These are phyloP conservation scores for Periconia macrospinosa DNA, from an alignment of 2,329 filamentous ascomycete species.

Conservation along the genomic window DNA sequence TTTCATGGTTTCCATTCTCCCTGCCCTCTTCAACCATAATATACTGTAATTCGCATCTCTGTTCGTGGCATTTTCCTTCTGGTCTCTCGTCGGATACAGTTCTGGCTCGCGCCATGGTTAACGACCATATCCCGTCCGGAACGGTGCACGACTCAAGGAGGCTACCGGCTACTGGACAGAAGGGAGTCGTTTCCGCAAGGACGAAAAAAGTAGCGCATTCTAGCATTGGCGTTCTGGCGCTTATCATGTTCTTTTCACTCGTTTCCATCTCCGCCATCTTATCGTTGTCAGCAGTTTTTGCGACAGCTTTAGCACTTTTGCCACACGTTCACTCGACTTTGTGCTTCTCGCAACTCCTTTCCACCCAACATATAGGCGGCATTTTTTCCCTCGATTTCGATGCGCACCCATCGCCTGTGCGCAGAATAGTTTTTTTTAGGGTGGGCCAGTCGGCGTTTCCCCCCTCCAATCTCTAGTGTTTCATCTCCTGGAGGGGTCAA, in stretches of 20 bases:
- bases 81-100: conserved; percentile 28
- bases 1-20: conserved; percentile 26
- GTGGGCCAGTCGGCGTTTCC: conserved; percentile 10
- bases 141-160: conserved; percentile 36
- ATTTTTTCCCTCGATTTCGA: conserved; percentile 17
- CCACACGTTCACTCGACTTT: conserved; percentile 19
- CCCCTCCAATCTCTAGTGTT: conserved; percentile 22
- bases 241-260: conserved; percentile 25
- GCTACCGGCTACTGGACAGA: conserved; percentile 17
- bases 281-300: conserved; percentile 13
- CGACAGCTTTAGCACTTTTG: conserved; percentile 1
- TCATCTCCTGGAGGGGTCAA: conserved; percentile 15
- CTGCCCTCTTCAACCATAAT: conserved; percentile 29
- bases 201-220: conserved; percentile 26
- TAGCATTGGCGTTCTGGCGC: conserved; percentile 34
- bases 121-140: conserved; percentile 42
- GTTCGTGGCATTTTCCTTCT: conserved; percentile 25
- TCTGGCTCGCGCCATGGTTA: conserved; percentile 30
- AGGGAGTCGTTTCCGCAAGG: conserved; percentile 17
- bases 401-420: background rate
- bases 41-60: conserved; percentile 34
- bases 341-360: conserved; percentile 8
- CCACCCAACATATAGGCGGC: conserved; percentile 22
- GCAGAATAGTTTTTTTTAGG: background rate
- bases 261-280: conserved; percentile 23